A percentile compares a stretch with the other conserved stretches of the same genome.
phyloP scores from a whole-genome alignment of 257 asterid species.

The Jacaranda mimosifolia region DNA sequence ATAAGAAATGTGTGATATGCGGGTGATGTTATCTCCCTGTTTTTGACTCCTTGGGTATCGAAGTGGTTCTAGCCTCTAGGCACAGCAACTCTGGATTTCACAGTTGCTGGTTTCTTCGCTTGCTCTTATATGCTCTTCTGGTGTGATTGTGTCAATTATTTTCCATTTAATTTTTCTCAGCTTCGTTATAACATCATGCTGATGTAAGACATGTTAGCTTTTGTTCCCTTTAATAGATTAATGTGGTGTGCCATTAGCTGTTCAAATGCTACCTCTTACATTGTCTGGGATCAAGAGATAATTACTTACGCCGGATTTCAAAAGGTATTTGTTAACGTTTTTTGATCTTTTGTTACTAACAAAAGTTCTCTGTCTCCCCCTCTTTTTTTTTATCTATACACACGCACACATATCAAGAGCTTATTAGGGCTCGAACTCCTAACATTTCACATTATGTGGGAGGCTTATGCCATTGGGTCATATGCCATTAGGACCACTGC shows the following conservation, averaged over 20 bases:
- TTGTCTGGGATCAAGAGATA: slow-evolving; percentile 7
- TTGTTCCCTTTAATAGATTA: slow-evolving; percentile 41
- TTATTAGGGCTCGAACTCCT: too few species aligned
- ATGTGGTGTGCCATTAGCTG: slow-evolving; percentile 44
- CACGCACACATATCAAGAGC: too few species aligned
- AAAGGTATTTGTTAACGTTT: background rate
- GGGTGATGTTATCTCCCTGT: slow-evolving; percentile 32
- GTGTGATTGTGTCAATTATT: slow-evolving; percentile 48
- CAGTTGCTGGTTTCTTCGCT: slow-evolving; percentile 38
- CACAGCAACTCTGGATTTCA: slow-evolving; percentile 35
- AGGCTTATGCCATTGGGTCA: too few species aligned
- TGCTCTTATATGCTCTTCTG: slow-evolving; percentile 39
- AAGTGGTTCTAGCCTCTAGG: slow-evolving; percentile 42
- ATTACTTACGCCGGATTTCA: background rate
- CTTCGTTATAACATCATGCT: slow-evolving; percentile 42
- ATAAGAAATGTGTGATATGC: slow-evolving; percentile 43
- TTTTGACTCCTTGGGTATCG: slow-evolving; percentile 41
- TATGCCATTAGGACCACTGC: background rate
- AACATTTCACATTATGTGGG: too few species aligned
- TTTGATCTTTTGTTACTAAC: background rate
- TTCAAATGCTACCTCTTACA: slow-evolving; percentile 26
- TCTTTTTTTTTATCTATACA: too few species aligned
- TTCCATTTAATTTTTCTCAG: slow-evolving; percentile 34
- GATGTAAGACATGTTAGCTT: slow-evolving; percentile 45
- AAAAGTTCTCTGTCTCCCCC: background rate